Evolutionary conservation across 106 monocot genomes (phyloP), one percentile per base, ranked within the genome.

Genomic region (Apostasia ramifera): DNA sequence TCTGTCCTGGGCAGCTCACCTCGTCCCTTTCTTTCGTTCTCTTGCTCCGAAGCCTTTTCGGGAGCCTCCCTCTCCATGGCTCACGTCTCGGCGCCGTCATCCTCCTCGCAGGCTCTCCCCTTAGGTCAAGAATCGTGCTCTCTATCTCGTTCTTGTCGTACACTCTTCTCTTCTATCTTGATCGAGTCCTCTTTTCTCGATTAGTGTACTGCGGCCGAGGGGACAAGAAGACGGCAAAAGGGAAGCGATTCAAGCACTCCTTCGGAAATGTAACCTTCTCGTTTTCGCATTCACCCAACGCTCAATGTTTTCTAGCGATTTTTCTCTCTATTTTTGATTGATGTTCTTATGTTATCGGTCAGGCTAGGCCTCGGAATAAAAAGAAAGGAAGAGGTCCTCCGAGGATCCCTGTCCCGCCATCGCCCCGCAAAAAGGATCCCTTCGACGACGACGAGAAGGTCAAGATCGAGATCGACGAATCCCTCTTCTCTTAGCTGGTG

Each of bases 211-310:
- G 97, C 66, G 97, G 97, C 39, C 76, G 97, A 76, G 97, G 97
- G 7, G 97, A 97, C 65, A 91, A 81, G 82, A 97, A 87, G 83
- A 97, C 97, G 3, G 91, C 91, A 9, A 92, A 79, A 68, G 97
- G 97, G 42, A 97, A 97, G 77, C 88, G 97, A 50, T 97, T 92
- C 84, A 87, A 77, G 61, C 92, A 87, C 59, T 92, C 97, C 61
- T 97, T 78, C 47, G 97, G 97, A 68, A 97, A 97, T 54, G 97
- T 97, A 76, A 74, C 78, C 69, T 39, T 12, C n/a, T 42, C 6
- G 47, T 40, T 3, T 57, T 26, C 6, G 6, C 49, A 13, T 53
- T 5, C 62, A 37, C 14, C 7, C 40, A 4, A 5, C 38, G 37
- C 0, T 46, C 0, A 5, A 39, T 54, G 10, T 49, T 55, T 7